Conservation (phyloP, 2,329 filamentous ascomycete genomes). For the Stromatinia cepivora region DNA sequence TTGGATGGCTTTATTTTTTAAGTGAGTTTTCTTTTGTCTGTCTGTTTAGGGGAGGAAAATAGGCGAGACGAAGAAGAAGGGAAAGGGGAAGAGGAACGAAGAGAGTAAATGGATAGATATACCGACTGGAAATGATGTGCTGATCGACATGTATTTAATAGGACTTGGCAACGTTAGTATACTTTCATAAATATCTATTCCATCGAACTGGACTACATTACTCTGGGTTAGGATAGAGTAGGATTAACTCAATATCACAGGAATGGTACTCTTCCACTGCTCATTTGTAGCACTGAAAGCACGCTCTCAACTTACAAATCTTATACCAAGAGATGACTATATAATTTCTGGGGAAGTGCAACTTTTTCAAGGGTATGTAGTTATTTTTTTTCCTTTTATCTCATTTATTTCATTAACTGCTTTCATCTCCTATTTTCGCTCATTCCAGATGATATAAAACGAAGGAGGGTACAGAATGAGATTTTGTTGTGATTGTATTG, state of each 20-base stretch:
- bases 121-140: neutral
- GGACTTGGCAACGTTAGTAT: slow-evolving; percentile 23
- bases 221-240: neutral
- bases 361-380: slow-evolving; percentile 58
- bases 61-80: too few relatives aligned
- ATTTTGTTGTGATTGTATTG: neutral
- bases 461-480: neutral
- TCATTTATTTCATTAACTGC: neutral
- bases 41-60: too few relatives aligned
- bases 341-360: slow-evolving; percentile 50
- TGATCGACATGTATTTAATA: neutral
- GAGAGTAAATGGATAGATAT: too few relatives aligned
- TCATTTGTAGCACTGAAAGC: slow-evolving; percentile 59
- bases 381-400: neutral
- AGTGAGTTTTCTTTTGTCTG: slow-evolving; percentile 41
- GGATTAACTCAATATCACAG: slow-evolving; percentile 40
- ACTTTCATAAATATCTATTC: too few relatives aligned
- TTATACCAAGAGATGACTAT: slow-evolving; percentile 50
- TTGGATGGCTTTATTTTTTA: slow-evolving; percentile 58
- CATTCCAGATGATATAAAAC: neutral
- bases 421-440: neutral
- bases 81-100: too few relatives aligned
- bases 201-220: neutral
- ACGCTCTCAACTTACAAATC: slow-evolving; percentile 48
- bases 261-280: slow-evolving; percentile 60